These are phyloP conservation scores for Pseudonectria foliicola DNA, from an alignment of 2,329 filamentous ascomycete species.

Conservation along the genomic window DNA sequence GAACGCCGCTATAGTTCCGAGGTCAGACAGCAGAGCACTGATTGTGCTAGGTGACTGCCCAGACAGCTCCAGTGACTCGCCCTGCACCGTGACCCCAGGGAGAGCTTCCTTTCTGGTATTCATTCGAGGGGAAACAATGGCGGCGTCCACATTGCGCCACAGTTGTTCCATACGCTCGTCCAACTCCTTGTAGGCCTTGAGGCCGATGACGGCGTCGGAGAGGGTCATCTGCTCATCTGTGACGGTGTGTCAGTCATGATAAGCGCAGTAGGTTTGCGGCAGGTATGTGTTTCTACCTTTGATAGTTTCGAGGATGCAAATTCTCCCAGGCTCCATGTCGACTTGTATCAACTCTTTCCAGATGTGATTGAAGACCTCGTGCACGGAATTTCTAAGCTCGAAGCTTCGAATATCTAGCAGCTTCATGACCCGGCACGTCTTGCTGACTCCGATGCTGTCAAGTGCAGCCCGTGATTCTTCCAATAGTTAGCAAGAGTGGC, in stretches of 20 bases:
- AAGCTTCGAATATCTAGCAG: slow-evolving; percentile 59
- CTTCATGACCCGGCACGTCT: slow-evolving; percentile 54
- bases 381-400: slow-evolving; percentile 59
- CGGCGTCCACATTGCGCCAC: slow-evolving; percentile 55
- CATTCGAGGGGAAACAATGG: slow-evolving; percentile 55
- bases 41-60: slow-evolving; percentile 39
- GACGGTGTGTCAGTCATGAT: slow-evolving; percentile 11
- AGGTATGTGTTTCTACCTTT: slow-evolving; percentile 36
- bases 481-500: slow-evolving; percentile 9
- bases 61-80: slow-evolving; percentile 35
- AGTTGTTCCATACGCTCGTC: slow-evolving; percentile 53
- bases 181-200: slow-evolving; percentile 54
- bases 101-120: slow-evolving; percentile 27
- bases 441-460: slow-evolving; percentile 52
- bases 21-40: slow-evolving; percentile 45
- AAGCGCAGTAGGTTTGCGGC: not conserved
- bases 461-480: slow-evolving; percentile 52
- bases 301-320: slow-evolving; percentile 49
- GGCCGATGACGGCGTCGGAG: slow-evolving; percentile 45
- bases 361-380: slow-evolving; percentile 58
- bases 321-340: slow-evolving; percentile 45
- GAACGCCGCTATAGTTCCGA: slow-evolving; percentile 45
- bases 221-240: slow-evolving; percentile 46
- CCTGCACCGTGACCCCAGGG: slow-evolving; percentile 34
- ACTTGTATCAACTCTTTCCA: slow-evolving; percentile 65